A percentile compares a stretch with the other conserved stretches of the same genome.
phyloP scores from a whole-genome alignment of 148 eudicot species.

The Vaccinium corymbosum region DNA sequence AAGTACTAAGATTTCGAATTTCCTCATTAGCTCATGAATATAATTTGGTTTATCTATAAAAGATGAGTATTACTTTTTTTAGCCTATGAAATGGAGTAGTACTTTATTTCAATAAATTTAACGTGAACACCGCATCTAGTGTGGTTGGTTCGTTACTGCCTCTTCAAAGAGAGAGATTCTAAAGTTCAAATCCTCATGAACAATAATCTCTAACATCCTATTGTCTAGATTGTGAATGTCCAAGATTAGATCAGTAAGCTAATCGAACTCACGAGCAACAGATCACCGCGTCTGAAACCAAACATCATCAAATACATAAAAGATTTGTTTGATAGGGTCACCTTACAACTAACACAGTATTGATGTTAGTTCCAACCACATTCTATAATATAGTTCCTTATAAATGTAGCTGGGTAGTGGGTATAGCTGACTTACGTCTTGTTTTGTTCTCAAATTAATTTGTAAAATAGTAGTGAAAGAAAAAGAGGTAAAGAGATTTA shows the following conservation, averaged over 20 bases:
- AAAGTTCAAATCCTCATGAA: no score
- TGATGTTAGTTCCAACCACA: constrained; percentile 38
- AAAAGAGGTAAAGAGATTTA: neutral
- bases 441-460: neutral
- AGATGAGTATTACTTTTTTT: neutral
- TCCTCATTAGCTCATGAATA: neutral
- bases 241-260: neutral
- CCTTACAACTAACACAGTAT: constrained; percentile 17
- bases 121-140: no score
- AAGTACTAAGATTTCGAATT: constrained; percentile 10
- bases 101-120: neutral
- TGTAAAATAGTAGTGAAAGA: neutral
- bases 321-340: neutral
- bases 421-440: constrained; percentile 1
- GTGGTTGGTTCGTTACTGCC: no score
- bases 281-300: neutral
- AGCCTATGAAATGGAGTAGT: neutral
- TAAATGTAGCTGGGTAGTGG: neutral
- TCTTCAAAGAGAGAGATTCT: no score
- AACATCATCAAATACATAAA: neutral
- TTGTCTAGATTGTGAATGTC: neutral
- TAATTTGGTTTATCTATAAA: neutral
- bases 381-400: constrained; percentile 20
- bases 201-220: no score
- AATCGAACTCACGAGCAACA: neutral